Evolutionary conservation across 257 asterid species (phyloP).

Genomic region (Paulownia fortunei): DNA sequence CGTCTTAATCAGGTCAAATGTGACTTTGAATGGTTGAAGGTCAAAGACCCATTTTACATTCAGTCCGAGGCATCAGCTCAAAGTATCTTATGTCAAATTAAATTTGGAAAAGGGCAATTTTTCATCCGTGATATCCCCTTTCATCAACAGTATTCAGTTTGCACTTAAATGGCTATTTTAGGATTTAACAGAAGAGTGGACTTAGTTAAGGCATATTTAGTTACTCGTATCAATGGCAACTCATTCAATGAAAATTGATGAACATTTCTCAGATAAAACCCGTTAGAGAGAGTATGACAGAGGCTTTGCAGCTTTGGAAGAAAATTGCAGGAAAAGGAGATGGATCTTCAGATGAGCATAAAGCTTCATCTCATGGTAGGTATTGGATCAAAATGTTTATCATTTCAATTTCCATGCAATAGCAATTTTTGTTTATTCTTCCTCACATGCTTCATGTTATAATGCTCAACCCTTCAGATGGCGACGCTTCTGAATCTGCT

Average conservation of each 20-base stretch:
- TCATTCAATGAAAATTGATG: slow-evolving; percentile 18
- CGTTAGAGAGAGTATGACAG: slow-evolving; percentile 87
- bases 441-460: slow-evolving; percentile 31
- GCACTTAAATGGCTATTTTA: slow-evolving; percentile 13
- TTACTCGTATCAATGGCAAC: slow-evolving; percentile 6
- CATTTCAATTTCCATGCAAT: slow-evolving; percentile 13
- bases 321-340: slow-evolving; percentile 88
- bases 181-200: slow-evolving; percentile 23
- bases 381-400: slow-evolving; percentile 12
- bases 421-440: slow-evolving; percentile 15
- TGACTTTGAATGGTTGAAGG: slow-evolving; percentile 4
- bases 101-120: slow-evolving; percentile 17
- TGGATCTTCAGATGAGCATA: slow-evolving; percentile 72
- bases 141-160: slow-evolving; percentile 10
- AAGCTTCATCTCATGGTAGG: slow-evolving; percentile 72
- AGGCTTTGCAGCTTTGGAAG: slow-evolving; percentile 98
- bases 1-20: slow-evolving; percentile 12
- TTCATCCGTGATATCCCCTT: slow-evolving; percentile 18
- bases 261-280: slow-evolving; percentile 75
- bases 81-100: slow-evolving; percentile 1
- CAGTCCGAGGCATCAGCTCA: slow-evolving; percentile 6
- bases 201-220: background rate
- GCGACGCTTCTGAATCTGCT: slow-evolving; percentile 64
- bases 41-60: slow-evolving; percentile 9
- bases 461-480: slow-evolving; percentile 55